Evolutionary conservation across 2,329 filamentous ascomycete species (phyloP).

Genomic region (Pseudogymnoascus destructans): DNA sequence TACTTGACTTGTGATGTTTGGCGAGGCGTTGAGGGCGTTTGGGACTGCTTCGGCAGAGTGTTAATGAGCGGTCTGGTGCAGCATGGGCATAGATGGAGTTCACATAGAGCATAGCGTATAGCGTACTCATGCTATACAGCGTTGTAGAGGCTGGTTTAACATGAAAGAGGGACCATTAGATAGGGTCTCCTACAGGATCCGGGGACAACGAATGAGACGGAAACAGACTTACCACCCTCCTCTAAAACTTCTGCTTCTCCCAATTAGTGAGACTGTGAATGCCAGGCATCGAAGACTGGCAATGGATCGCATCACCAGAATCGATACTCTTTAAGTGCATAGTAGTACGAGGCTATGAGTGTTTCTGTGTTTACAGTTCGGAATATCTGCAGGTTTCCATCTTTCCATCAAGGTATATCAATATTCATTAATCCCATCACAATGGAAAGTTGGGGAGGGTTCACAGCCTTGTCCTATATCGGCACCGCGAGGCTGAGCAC

Average conservation of each 20-base stretch:
- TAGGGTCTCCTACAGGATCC: not conserved
- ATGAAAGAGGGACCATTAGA: not conserved
- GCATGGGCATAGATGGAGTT: slow-evolving; percentile 3
- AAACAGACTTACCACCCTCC: not conserved
- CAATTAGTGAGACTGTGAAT: not conserved
- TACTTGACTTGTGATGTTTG: not conserved
- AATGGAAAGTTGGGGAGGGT: not conserved
- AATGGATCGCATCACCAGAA: not conserved
- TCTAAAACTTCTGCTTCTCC: not conserved
- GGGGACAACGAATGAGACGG: not conserved
- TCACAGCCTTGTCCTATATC: slow-evolving; percentile 5
- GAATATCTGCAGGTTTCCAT: not conserved
- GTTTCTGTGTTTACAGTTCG: not conserved
- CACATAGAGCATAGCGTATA: not conserved
- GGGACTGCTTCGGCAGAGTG: not conserved
- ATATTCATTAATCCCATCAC: not conserved
- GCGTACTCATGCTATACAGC: not conserved
- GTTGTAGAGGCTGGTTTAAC: not conserved
- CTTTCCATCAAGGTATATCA: not conserved
- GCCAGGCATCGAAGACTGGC: not conserved
- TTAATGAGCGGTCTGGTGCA: slow-evolving; percentile 7
- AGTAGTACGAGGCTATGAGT: not conserved
- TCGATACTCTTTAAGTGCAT: not conserved
- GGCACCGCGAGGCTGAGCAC: not conserved
- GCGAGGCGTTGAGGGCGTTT: slow-evolving; percentile 1